Evolutionary conservation across 768 basidiomycete genomes (phyloP).

Genomic region (Naganishia vishniacii): DNA sequence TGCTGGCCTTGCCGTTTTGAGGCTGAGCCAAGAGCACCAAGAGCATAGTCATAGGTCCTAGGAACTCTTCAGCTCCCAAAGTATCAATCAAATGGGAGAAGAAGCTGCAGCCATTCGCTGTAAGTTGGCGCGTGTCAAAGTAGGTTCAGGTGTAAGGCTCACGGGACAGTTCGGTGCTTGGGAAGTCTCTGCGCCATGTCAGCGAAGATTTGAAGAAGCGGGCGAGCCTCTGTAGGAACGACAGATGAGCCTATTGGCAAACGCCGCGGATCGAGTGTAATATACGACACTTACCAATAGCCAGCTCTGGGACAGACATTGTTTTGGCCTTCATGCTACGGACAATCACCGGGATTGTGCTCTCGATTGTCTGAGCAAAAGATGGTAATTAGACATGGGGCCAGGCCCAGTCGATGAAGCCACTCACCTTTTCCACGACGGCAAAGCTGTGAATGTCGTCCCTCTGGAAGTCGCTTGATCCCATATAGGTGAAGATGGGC

Average conservation of each 20-base stretch:
- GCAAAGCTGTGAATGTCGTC: constrained; percentile 93
- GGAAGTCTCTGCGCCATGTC: constrained; percentile 89
- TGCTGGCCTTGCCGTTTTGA: constrained; percentile 9
- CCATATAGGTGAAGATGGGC: constrained; percentile 99
- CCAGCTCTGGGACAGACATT: constrained; percentile 57
- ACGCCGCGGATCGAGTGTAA: too few species aligned
- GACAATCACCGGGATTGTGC: constrained; percentile 88
- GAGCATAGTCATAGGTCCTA: constrained; percentile 75
- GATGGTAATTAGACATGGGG: constrained; percentile 6
- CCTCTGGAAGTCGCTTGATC: constrained; percentile 92
- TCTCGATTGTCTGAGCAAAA: constrained; percentile 71
- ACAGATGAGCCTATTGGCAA: too few species aligned
- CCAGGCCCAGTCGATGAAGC: neutral
- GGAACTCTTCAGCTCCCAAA: constrained; percentile 71
- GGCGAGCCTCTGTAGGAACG: constrained; percentile 54
- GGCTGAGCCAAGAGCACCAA: constrained; percentile 47
- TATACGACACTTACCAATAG: constrained; percentile 51
- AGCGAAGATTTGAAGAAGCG: constrained; percentile 84
- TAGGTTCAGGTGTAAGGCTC: neutral
- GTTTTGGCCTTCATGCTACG: constrained; percentile 65
- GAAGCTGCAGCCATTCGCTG: constrained; percentile 57
- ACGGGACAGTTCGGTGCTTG: constrained; percentile 76
- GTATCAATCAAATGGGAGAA: constrained; percentile 80
- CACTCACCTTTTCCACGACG: constrained; percentile 69
- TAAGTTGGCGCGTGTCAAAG: constrained; percentile 6